Conservation (phyloP, 1,139 yeast genomes). For the Yarrowia galli region DNA sequence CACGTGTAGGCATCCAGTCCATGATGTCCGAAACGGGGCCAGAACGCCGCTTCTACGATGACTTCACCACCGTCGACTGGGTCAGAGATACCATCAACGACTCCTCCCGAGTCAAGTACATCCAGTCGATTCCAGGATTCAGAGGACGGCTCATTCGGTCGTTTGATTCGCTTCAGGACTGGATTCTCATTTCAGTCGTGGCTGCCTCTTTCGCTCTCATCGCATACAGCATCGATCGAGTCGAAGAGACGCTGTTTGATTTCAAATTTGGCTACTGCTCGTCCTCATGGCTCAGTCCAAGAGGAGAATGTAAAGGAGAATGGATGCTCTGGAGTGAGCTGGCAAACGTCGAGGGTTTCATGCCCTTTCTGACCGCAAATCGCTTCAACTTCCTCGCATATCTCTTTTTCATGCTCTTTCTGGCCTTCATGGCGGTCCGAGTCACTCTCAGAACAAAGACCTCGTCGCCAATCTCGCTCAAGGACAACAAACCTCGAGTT, state of each 20-base stretch:
- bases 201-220: constrained; percentile 60
- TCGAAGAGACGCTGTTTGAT: constrained; percentile 62
- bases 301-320: constrained; percentile 56
- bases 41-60: constrained; percentile 56
- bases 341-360: background rate
- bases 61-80: constrained; percentile 77
- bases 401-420: constrained; percentile 53
- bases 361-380: too few relatives aligned
- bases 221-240: constrained; percentile 61
- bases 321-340: constrained; percentile 59
- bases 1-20: constrained; percentile 18
- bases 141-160: constrained; percentile 50
- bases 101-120: constrained; percentile 56
- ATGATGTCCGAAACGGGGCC: constrained; percentile 35
- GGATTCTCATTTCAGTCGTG: constrained; percentile 61
- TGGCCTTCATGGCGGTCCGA: constrained; percentile 58
- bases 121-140: constrained; percentile 52
- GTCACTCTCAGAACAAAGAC: constrained; percentile 61
- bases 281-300: constrained; percentile 57
- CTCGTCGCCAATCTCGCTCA: constrained; percentile 12
- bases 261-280: constrained; percentile 64
- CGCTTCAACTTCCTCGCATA: constrained; percentile 52
- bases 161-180: constrained; percentile 54
- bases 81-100: constrained; percentile 60
- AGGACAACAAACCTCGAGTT: constrained; percentile 44